A percentile compares a stretch with the other conserved stretches of the same genome.
phyloP scores from a whole-genome alignment of 2,329 filamentous ascomycete genomes.

The Cladobotryum protrusum region DNA sequence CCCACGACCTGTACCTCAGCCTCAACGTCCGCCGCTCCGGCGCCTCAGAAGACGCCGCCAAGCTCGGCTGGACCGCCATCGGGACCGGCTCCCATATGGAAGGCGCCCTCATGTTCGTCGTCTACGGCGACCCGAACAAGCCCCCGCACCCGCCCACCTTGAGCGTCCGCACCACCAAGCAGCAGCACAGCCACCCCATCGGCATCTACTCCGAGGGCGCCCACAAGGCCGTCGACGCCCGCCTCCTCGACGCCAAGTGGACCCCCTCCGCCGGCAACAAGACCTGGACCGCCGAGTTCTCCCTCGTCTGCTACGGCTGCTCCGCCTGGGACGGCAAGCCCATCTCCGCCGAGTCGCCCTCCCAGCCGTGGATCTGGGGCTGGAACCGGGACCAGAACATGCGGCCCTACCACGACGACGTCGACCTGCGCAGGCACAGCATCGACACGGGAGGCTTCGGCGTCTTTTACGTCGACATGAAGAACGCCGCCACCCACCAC shows the following conservation, averaged over 20 bases:
- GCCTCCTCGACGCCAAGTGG: constrained; percentile 13
- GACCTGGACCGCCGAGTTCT: constrained; percentile 12
- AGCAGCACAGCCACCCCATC: constrained; percentile 9
- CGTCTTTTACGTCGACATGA: constrained; percentile 16
- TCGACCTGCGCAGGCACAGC: constrained; percentile 12
- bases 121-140: constrained; percentile 16
- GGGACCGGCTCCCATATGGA: constrained; percentile 14
- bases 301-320: constrained; percentile 20
- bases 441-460: constrained; percentile 13
- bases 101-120: constrained; percentile 18
- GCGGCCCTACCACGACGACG: constrained; percentile 11
- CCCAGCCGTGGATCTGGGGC: constrained; percentile 22
- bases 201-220: constrained; percentile 1
- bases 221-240: constrained; percentile 9
- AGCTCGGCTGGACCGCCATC: constrained; percentile 15
- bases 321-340: constrained; percentile 15
- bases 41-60: neutral
- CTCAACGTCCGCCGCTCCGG: constrained; percentile 7
- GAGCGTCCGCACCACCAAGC: constrained; percentile 13
- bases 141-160: constrained; percentile 6
- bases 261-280: neutral
- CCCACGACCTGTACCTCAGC: constrained; percentile 15
- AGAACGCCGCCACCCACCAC: constrained; percentile 12
- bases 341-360: constrained; percentile 13
- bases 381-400: constrained; percentile 19